These are phyloP conservation scores for Ceratocystiopsis minuta DNA, from an alignment of 2,329 filamentous ascomycete species.

Conservation along the genomic window DNA sequence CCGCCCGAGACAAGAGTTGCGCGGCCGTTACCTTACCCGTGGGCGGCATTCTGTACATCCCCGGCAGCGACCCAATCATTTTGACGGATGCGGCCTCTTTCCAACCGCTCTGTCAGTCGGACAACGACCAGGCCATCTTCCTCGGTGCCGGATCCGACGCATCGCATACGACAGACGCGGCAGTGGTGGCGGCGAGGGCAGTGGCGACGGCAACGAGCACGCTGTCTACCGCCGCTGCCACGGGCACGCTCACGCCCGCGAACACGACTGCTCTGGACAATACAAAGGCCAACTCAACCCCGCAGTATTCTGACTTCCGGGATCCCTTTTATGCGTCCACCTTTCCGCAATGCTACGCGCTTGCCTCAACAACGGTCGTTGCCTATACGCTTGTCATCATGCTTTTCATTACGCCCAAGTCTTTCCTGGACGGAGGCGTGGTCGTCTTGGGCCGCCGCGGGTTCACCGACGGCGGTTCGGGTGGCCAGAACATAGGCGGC, in stretches of 20 bases:
- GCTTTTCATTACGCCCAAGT: conserved; percentile 85
- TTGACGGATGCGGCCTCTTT: conserved; percentile 42
- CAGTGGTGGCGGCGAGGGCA: background rate
- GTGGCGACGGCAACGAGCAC: background rate
- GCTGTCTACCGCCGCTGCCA: background rate
- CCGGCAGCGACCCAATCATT: conserved; percentile 35
- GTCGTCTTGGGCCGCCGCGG: conserved; percentile 66
- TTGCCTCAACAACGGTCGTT: conserved; percentile 78
- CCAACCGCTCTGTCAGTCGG: conserved; percentile 34
- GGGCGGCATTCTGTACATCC: conserved; percentile 29
- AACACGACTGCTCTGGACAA: no score
- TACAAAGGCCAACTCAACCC: conserved; percentile 11
- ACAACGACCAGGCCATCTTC: conserved; percentile 22
- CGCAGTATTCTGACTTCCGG: conserved; percentile 43
- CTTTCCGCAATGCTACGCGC: conserved; percentile 81
- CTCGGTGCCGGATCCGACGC: conserved; percentile 11
- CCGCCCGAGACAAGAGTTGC: conserved; percentile 13
- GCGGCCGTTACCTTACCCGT: conserved; percentile 25
- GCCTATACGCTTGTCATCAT: conserved; percentile 87
- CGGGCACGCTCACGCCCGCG: no score
- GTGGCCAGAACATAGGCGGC: conserved; percentile 70
- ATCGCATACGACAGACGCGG: background rate
- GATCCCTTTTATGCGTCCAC: conserved; percentile 91
- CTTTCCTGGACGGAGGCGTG: conserved; percentile 72
- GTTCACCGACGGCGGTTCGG: conserved; percentile 66